Base-by-base conservation (phyloP, 2,329 filamentous ascomycete species). In the Fusarium equiseti region DNA sequence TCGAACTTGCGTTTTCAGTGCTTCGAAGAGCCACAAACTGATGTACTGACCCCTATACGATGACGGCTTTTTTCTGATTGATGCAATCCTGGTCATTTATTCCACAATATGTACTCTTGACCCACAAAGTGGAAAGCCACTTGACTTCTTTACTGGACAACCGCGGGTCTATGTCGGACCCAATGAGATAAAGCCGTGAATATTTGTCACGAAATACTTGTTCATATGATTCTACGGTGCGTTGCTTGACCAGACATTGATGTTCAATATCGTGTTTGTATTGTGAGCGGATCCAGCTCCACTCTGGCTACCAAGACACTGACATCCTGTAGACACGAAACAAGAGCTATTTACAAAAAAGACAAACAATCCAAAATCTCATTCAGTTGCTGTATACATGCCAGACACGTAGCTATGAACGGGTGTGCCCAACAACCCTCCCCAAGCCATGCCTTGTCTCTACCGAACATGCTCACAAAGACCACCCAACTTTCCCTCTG, bases 1-100 rank as follows among this genome's bases (percentile, higher is more conserved):
- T 63, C 59, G 61, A 63, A 63, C 61, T 63, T 63, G 61, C 61
- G 61, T 63, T 63, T 63, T 63, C 61, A 63, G 61, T 63, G 61
- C 35, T 63, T 63, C 31, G 6, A 44, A 63, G 8, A 63, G 50
- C 61, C 59, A 63, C 61, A 63, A 63, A 63, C 61, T 63, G 61
- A 63, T 63, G 59, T 63, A 63, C 61, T 64, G 42, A 64, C 61
- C 61, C 61, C 61, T 64, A 64, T 64, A 64, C 61, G 61, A 64
- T 64, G 61, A 64, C 61, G 61, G 61, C 61, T 2, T 10, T 44
- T 42, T 56, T 56, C n/a, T 46, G 27, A 10, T 48, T 18, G 35
- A 49, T 44, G 61, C 15, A 22, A 27, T 16, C 24, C 29, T 15
- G 5, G 7, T 7, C 6, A n/a, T 4, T 48, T 49, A 63, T 38